Base-by-base conservation (phyloP, 2,329 filamentous ascomycete species). In the Colletotrichum higginsianum region DNA sequence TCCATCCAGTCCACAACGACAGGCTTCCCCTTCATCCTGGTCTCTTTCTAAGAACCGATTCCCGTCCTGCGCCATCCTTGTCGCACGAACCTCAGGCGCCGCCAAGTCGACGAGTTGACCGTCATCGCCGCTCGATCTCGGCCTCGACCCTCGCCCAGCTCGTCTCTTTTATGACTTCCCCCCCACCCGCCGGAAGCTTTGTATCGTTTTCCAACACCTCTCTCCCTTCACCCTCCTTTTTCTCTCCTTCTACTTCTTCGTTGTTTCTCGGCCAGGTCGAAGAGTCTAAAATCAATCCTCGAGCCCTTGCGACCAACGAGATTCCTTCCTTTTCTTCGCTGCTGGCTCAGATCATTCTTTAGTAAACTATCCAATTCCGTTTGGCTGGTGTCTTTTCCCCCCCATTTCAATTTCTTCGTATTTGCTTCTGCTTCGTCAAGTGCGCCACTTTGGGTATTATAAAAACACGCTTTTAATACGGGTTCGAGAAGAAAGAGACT, bases 271-370 rank as follows among this genome's bases (percentile, higher is more conserved):
- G 82, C 80, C 80, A 84, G 82, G 83, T 83, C 80, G 83, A 84
- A 84, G 81, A 82, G 81, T 81, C 78, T 80, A 53, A 42, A 80
- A 78, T 78, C 78, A 75, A 76, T 74, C 77, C 75, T 75, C 77
- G 76, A 79, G 80, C 78, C 79, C 64, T 64, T 80, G 76, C 78
- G 78, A 78, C 77, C 80, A 53, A 70, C 77, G 79, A 77, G 76
- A 76, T 75, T 77, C 73, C 77, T 80, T 82, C 80, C 78, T 80
- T 84, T 85, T 80, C 78, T 80, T 76, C 75, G 81, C 88, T 90
- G 88, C 89, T 90, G 88, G 88, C 83, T 89, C 88, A 90, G 88
- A 88, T 84, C 82, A 80, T 79, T 81, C 79, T 81, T 80, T 81
- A 78, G 75, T 72, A 72, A 76, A 73, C 71, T 63, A 69, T 61